Evolutionary conservation across 495 filamentous ascomycete species (phyloP).

Genomic region (Trichoderma reesei): DNA sequence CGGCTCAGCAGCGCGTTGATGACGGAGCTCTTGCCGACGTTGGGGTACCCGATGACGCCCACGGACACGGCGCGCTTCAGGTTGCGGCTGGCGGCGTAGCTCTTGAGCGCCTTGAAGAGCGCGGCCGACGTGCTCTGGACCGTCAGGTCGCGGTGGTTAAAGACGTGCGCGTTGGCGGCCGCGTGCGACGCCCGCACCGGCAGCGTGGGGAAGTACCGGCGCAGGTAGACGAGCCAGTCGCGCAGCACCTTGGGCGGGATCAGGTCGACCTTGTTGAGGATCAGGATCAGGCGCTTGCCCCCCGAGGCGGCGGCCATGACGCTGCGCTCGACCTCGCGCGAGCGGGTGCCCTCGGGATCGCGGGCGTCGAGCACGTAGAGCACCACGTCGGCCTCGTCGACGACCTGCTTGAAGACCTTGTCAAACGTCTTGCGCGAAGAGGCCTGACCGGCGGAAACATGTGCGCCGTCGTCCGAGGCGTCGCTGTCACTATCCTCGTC

Average conservation of each 20-base stretch:
- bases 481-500: slow-evolving; percentile 45
- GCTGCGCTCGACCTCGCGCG: slow-evolving; percentile 78
- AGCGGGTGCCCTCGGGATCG: slow-evolving; percentile 85
- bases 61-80: slow-evolving; percentile 85
- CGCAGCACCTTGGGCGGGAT: slow-evolving; percentile 73
- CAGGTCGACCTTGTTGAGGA: slow-evolving; percentile 96
- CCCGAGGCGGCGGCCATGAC: slow-evolving; percentile 78
- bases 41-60: slow-evolving; percentile 92
- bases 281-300: slow-evolving; percentile 80
- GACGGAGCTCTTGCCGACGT: slow-evolving; percentile 94
- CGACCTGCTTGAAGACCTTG: slow-evolving; percentile 94
- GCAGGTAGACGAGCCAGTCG: slow-evolving; percentile 74
- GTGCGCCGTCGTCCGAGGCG: slow-evolving; percentile 41
- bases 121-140: slow-evolving; percentile 77
- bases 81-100: slow-evolving; percentile 72
- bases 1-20: slow-evolving; percentile 88
- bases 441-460: slow-evolving; percentile 17
- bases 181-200: slow-evolving; percentile 80
- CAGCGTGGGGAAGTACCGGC: slow-evolving; percentile 85
- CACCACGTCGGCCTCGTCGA: slow-evolving; percentile 79
- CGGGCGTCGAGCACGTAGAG: slow-evolving; percentile 93
- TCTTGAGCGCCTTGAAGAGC: slow-evolving; percentile 85
- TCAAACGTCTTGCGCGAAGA: slow-evolving; percentile 77
- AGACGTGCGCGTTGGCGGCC: slow-evolving; percentile 77
- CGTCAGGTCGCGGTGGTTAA: slow-evolving; percentile 84